These are phyloP conservation scores for Takashimella tepidaria DNA, from an alignment of 1,284 basidiomycete species.

Conservation along the genomic window DNA sequence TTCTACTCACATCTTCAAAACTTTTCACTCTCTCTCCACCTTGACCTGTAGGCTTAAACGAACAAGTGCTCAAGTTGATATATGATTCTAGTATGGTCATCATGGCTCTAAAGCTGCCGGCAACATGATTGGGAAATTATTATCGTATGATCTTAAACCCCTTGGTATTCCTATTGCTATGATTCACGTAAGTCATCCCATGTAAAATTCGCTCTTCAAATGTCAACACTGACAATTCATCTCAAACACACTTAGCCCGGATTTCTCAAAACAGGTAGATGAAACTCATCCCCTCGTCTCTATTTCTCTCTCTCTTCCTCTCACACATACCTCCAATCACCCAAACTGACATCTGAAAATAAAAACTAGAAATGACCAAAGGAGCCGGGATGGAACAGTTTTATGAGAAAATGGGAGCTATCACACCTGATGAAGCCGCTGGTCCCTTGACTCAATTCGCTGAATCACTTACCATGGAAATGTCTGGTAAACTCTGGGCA, in stretches of 20 bases:
- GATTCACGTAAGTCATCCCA: slow-evolving; percentile 49
- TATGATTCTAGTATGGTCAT: slow-evolving; percentile 46
- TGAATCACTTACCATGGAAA: slow-evolving; percentile 39
- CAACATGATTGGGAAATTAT: slow-evolving; percentile 53
- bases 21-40: too few relatives aligned
- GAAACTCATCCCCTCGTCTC: too few relatives aligned
- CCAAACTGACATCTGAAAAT: not conserved
- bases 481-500: slow-evolving; percentile 53
- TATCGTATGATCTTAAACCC: slow-evolving; percentile 49
- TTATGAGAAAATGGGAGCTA: slow-evolving; percentile 52
- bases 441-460: slow-evolving; percentile 49
- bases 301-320: too few relatives aligned
- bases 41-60: too few relatives aligned
- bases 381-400: slow-evolving; percentile 51
- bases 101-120: slow-evolving; percentile 53
- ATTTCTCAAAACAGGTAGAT: slow-evolving; percentile 37
- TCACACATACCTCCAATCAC: slow-evolving; percentile 27
- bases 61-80: not conserved
- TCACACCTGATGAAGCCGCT: slow-evolving; percentile 50
- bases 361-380: slow-evolving; percentile 50
- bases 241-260: slow-evolving; percentile 26
- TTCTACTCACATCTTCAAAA: too few relatives aligned
- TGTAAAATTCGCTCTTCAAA: not conserved
- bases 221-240: not conserved
- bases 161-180: slow-evolving; percentile 49